Conservation (phyloP, 129 eudicot genomes). For the Scalesia atractyloides region DNA sequence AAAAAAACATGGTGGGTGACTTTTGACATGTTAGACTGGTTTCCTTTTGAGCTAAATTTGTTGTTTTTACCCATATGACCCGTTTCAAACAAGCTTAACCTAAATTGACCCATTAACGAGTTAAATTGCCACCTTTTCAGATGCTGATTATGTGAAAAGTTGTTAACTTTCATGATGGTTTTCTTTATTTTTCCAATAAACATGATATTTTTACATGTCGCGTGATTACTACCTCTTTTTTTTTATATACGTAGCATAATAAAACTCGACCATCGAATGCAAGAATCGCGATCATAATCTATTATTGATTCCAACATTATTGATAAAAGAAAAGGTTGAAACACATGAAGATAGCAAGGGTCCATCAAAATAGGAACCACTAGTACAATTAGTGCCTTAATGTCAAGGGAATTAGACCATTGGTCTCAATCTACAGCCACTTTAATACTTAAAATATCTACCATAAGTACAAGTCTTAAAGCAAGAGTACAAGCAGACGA, state of each 20-base stretch:
- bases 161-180: neutral
- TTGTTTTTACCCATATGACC: neutral
- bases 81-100: neutral
- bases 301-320: slow-evolving; percentile 4
- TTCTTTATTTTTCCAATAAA: neutral
- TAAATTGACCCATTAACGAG: neutral
- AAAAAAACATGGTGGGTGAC: neutral
- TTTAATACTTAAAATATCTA: slow-evolving; percentile 17
- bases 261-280: neutral
- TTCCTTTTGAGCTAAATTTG: neutral
- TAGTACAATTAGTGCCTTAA: slow-evolving; percentile 67
- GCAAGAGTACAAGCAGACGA: slow-evolving; percentile 42
- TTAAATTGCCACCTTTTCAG: neutral
- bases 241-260: neutral
- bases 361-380: slow-evolving; percentile 77
- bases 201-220: neutral
- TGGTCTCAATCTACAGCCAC: slow-evolving; percentile 32
- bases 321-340: slow-evolving; percentile 46
- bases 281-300: neutral
- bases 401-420: slow-evolving; percentile 59
- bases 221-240: neutral
- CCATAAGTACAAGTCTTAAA: slow-evolving; percentile 1
- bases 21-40: neutral
- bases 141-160: too few species aligned
- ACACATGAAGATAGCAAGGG: slow-evolving; percentile 70